phyloP scores from a whole-genome alignment of 2,329 filamentous ascomycete genomes.

The Thelonectria blattea region DNA sequence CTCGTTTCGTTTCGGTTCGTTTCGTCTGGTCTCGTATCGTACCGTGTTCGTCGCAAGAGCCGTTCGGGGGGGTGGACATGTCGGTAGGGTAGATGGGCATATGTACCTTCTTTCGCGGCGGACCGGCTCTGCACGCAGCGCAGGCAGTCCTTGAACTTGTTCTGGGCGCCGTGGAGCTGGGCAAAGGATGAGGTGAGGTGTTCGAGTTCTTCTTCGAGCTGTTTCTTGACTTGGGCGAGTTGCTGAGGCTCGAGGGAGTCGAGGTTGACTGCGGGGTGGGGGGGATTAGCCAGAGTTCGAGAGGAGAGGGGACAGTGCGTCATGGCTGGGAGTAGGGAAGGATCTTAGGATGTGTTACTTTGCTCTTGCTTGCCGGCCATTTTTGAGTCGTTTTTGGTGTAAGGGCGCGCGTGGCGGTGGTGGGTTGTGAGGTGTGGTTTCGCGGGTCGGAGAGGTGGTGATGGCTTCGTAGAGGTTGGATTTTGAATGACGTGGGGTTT shows the following conservation, averaged over 20 bases:
- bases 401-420: not conserved
- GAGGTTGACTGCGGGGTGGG: conserved; percentile 60
- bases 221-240: conserved; percentile 90
- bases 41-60: not conserved
- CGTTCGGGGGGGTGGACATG: too few relatives aligned
- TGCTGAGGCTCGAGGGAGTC: conserved; percentile 82
- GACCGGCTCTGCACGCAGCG: conserved; percentile 67
- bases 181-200: conserved; percentile 90
- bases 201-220: conserved; percentile 94
- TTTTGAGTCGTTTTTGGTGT: conserved; percentile 17
- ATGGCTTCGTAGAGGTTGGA: conserved; percentile 36
- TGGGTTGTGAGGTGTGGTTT: conserved; percentile 4
- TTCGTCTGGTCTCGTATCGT: not conserved
- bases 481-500: conserved; percentile 41
- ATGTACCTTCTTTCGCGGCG: conserved; percentile 42
- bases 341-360: conserved; percentile 29
- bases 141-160: conserved; percentile 90
- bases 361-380: conserved; percentile 46
- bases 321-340: not conserved
- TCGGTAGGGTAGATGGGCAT: too few relatives aligned
- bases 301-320: not conserved
- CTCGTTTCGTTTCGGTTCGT: not conserved
- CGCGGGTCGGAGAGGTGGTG: conserved; percentile 11
- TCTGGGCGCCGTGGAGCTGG: conserved; percentile 87
- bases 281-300: not conserved